phyloP scores from a whole-genome alignment of 371 early-diverging fungal genomes.

The Mycotypha africana region DNA sequence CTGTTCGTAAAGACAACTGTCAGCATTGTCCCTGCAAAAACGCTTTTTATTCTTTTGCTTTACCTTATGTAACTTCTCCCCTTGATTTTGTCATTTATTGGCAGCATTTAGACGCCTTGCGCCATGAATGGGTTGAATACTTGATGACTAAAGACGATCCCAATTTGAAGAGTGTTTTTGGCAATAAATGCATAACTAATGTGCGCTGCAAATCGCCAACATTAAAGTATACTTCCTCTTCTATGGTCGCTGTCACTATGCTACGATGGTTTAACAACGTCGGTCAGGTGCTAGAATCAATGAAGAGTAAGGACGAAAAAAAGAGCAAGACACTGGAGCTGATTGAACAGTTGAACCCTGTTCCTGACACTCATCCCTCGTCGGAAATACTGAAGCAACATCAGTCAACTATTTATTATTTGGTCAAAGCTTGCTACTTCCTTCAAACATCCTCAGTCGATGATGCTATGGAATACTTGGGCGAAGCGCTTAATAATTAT shows the following conservation, averaged over 20 bases:
- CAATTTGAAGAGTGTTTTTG: constrained; percentile 10
- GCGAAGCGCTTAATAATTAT: constrained; percentile 17
- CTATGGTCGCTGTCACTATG: constrained; percentile 19
- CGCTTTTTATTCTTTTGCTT: constrained; percentile 28
- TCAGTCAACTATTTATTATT: constrained; percentile 14
- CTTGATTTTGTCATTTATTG: constrained; percentile 30
- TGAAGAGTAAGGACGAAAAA: constrained; percentile 2
- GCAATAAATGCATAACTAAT: too few species aligned
- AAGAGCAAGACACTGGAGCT: constrained; percentile 6
- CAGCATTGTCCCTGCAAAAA: constrained; percentile 11
- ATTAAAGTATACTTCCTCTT: constrained; percentile 2
- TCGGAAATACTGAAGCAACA: constrained; percentile 21
- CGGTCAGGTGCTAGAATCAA: constrained; percentile 17
- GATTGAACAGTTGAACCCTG: constrained; percentile 9
- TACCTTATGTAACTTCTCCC: constrained; percentile 30
- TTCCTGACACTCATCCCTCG: constrained; percentile 8
- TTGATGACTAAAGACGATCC: constrained; percentile 9
- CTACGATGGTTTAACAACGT: constrained; percentile 25
- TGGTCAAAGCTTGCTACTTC: constrained; percentile 14
- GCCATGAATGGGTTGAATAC: constrained; percentile 15
- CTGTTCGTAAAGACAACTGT: neutral
- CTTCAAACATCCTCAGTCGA: constrained; percentile 2
- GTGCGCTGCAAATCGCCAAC: too few species aligned
- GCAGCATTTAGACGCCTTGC: constrained; percentile 17
- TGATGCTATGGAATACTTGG: constrained; percentile 7